phyloP scores from a whole-genome alignment of 2,329 filamentous ascomycete species.

The Massarina eburnea region DNA sequence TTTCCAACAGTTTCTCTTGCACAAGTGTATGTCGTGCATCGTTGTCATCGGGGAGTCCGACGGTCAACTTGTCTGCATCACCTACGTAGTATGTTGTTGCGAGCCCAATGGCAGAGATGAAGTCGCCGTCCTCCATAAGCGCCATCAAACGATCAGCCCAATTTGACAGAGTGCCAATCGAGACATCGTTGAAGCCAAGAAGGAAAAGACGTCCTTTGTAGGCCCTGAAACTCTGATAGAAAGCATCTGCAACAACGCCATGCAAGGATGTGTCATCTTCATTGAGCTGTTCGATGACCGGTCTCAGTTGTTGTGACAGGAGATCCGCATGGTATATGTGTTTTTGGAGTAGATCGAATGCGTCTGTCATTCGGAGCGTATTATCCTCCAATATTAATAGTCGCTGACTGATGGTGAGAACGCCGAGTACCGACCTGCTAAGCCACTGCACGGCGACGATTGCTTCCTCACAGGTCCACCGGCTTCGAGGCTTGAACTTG shows the following conservation, averaged over 20 bases:
- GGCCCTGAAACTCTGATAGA: constrained; percentile 94
- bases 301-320: constrained; percentile 84
- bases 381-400: constrained; percentile 90
- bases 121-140: constrained; percentile 95
- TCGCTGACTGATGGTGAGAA: constrained; percentile 91
- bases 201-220: constrained; percentile 95
- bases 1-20: constrained; percentile 84
- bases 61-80: constrained; percentile 88
- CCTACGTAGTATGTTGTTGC: constrained; percentile 92
- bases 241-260: constrained; percentile 93
- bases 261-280: constrained; percentile 89
- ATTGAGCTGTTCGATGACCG: constrained; percentile 82
- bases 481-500: constrained; percentile 77
- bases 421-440: constrained; percentile 85
- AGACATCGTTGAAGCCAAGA: constrained; percentile 89
- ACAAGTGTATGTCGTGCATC: constrained; percentile 76
- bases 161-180: constrained; percentile 89
- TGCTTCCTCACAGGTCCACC: constrained; percentile 92
- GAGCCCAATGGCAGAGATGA: constrained; percentile 84
- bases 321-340: constrained; percentile 90
- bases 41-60: constrained; percentile 87
- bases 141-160: constrained; percentile 94
- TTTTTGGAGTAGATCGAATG: constrained; percentile 87
- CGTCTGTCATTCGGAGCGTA: constrained; percentile 83
- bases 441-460: constrained; percentile 98